phyloP scores from a whole-genome alignment of 1,284 basidiomycete species.

The Ustilago esculenta region DNA sequence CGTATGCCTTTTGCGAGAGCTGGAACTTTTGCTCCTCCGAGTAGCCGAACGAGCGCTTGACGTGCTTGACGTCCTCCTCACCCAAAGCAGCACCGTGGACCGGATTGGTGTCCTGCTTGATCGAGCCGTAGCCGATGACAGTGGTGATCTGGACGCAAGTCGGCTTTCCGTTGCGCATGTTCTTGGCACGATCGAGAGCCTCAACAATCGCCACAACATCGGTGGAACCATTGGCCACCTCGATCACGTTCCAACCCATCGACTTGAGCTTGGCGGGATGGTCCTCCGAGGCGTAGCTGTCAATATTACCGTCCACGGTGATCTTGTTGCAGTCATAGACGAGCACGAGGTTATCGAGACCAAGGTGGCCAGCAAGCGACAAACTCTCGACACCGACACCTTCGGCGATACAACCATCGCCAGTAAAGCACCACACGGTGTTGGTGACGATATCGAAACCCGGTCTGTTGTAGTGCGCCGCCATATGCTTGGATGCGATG shows the following conservation, averaged over 20 bases:
- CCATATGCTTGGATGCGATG: constrained; percentile 90
- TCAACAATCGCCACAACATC: constrained; percentile 68
- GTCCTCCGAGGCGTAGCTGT: constrained; percentile 67
- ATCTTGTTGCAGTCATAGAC: constrained; percentile 68
- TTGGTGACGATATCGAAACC: constrained; percentile 85
- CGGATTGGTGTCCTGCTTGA: constrained; percentile 88
- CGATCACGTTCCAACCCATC: constrained; percentile 66
- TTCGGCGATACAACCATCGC: constrained; percentile 70
- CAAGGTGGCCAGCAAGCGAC: constrained; percentile 67
- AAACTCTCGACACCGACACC: constrained; percentile 68
- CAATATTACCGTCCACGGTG: constrained; percentile 68
- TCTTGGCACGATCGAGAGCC: constrained; percentile 80
- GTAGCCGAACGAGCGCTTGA: constrained; percentile 87
- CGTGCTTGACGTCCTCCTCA: constrained; percentile 82
- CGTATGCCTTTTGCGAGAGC: constrained; percentile 79
- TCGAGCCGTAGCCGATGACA: constrained; percentile 91
- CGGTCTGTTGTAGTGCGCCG: constrained; percentile 85
- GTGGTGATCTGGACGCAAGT: constrained; percentile 85
- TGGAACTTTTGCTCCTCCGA: constrained; percentile 80
- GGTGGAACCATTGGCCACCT: constrained; percentile 55
- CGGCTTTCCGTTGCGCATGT: constrained; percentile 78
- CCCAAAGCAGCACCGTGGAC: constrained; percentile 91
- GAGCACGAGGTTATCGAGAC: constrained; percentile 67
- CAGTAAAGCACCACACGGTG: constrained; percentile 71
- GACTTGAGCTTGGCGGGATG: constrained; percentile 65